Base-by-base conservation (phyloP, 2,329 filamentous ascomycete species). In the Orbilia brochopaga region DNA sequence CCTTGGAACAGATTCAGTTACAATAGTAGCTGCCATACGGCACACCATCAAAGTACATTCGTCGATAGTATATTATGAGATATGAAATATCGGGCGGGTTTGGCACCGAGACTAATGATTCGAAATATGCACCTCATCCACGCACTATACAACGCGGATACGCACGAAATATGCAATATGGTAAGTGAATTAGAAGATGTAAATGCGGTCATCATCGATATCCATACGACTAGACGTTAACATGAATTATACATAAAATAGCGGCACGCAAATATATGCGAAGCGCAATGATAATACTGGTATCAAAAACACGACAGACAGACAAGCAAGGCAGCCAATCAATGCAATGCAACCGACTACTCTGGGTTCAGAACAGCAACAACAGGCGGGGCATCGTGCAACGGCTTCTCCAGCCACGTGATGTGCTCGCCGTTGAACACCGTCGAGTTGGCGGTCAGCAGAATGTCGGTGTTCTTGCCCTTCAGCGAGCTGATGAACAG, bases 401-500 rank as follows among this genome's bases (percentile, higher is more conserved):
- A 61, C 40, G 76, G 75, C 27, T 66, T 73, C 24, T 74, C 60
- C 23, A 77, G 58, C 76, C 76, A 77, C 27, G 69, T 60, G 51
- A 77, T 76, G 17, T 74, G 60, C n/a, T 72, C 48, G n/a, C 75
- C 75, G 23, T 74, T 63, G 55, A 74, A 69, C 19, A 69, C 73
- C 32, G 76, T 77, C 23, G 75, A 74, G 53, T 77, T 76, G 27
- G 73, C 73, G 27, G 70, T 69, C 42, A 77, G 55, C 1, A 72
- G 74, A 13, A 75, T 60, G 53, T 55, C 67, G 42, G 57, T 64
- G n/a, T 60, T 63, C 17, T 46, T 51, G 2, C 19, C 50, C 23
- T 17, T 15, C 13, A 58, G 5, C 32, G 59, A 65, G 4, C 35
- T 32, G 2, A 40, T 8, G 48, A 70, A 67, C 1, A 60, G 67